Evolutionary conservation across 768 basidiomycete genomes (phyloP).

Genomic region (Cubamyces sp.): DNA sequence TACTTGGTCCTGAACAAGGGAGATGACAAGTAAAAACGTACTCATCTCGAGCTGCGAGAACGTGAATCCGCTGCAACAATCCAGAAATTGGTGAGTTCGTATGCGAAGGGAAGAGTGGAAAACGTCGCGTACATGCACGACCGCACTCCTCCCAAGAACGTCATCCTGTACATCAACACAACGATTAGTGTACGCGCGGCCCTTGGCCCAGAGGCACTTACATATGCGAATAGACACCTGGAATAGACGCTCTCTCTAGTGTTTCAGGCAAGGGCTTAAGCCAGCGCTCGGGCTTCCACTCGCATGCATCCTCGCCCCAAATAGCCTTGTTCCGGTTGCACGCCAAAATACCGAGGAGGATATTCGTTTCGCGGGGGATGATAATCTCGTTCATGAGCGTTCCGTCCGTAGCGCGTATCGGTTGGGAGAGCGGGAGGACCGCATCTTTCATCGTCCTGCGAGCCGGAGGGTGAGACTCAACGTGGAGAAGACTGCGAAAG

Average conservation of each 20-base stretch:
- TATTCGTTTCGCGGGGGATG: slow-evolving; percentile 50
- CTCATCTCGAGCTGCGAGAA: slow-evolving; percentile 35
- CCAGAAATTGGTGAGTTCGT: background rate
- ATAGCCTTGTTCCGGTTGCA: slow-evolving; percentile 55
- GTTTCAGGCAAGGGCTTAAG: slow-evolving; percentile 36
- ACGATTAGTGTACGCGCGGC: background rate
- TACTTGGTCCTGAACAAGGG: slow-evolving; percentile 32
- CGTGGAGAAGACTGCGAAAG: background rate
- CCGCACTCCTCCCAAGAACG: slow-evolving; percentile 11
- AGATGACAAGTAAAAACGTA: slow-evolving; percentile 19
- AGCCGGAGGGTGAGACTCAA: no score
- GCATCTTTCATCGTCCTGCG: slow-evolving; percentile 52
- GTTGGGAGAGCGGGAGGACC: slow-evolving; percentile 57
- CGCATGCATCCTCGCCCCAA: slow-evolving; percentile 64
- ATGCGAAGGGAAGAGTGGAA: no score
- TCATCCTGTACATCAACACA: background rate
- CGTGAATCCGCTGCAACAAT: slow-evolving; percentile 25
- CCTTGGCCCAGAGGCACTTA: background rate
- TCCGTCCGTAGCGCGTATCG: slow-evolving; percentile 49
- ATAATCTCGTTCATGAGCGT: slow-evolving; percentile 43
- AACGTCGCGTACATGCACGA: slow-evolving; percentile 12
- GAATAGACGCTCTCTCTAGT: slow-evolving; percentile 24
- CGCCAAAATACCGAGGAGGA: slow-evolving; percentile 47
- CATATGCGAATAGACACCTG: slow-evolving; percentile 32
- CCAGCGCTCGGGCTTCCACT: slow-evolving; percentile 71